Evolutionary conservation across 495 filamentous ascomycete species (phyloP), one percentile per base, ranked within the genome.

Genomic region (Penicillium goetzii): DNA sequence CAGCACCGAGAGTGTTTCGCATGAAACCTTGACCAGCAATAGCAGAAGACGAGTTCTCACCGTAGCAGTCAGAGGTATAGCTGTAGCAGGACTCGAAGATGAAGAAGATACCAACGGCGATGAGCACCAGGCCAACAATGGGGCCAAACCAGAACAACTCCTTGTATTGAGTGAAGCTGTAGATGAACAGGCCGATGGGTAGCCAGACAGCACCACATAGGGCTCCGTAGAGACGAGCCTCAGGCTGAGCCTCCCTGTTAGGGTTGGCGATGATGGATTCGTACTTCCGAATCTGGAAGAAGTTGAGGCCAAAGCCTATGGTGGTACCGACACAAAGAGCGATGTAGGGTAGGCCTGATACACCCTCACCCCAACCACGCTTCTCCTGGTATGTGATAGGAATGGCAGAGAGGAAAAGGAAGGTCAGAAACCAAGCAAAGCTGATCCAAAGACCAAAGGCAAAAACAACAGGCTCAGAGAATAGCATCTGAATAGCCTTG

Each of bases 111-210:
- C 81, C 81, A 47, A 84, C 71, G 45, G 69, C 63, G 54, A 76
- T 78, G 5, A 75, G 68, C 2, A 63, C 71, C 7, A 78, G 66
- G 9, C 85, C 89, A 8, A 93, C 75, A 7, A 80, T 74, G 5
- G 89, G 88, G 0, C 86, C 90, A 51, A 85, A 82, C 89, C 89
- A 92, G 62, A 58, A 77, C 0, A 92, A 77, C 4, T 70, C 65
- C 14, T 80, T 75, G 73, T 88, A 92, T 8, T 87, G 89, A 1
- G 88, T 84, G 89, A 90, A 92, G 51, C 86, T 89, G 78, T 92
- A 93, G 71, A 92, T 89, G 78, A 92, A 92, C 2, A 92, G 77
- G 33, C 89, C 89, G 57, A 90, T 76, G 2, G 89, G 89, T 63
- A 84, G 84, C 88, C 88, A 92, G 80, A 90, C 89, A 32, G 85